Percentiles rank a stretch among this genome's conserved stretches.
These are phyloP conservation scores for Priceomyces castillae DNA, from an alignment of 805 yeast genomes.

Conservation along the genomic window DNA sequence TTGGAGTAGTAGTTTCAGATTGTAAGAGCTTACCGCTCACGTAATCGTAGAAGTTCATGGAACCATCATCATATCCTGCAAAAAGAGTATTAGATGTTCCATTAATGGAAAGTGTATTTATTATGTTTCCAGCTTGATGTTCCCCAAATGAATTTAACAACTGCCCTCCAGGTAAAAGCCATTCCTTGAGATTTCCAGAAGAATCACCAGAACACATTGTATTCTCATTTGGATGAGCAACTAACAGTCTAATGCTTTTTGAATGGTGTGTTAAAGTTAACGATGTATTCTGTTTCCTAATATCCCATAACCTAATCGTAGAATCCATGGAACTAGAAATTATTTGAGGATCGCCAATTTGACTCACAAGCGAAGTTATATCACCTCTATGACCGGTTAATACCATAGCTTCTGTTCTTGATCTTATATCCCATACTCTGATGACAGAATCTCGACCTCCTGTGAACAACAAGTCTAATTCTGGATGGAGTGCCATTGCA, in stretches of 20 bases:
- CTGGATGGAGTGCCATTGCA: conserved; percentile 82
- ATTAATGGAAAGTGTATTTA: conserved; percentile 69
- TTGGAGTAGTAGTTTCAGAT: conserved; percentile 46
- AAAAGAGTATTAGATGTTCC: conserved; percentile 60
- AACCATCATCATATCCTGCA: conserved; percentile 84
- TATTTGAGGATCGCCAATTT: conserved; percentile 80
- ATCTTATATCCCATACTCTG: conserved; percentile 91
- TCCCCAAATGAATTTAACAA: conserved; percentile 55
- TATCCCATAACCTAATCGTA: conserved; percentile 87
- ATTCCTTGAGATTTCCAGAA: conserved; percentile 70
- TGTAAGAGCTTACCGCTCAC: conserved; percentile 64
- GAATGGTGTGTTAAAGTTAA: conserved; percentile 81
- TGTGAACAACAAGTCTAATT: conserved; percentile 74
- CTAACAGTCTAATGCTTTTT: conserved; percentile 73
- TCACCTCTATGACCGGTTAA: conserved; percentile 80
- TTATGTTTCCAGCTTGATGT: conserved; percentile 44
- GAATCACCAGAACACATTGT: conserved; percentile 81
- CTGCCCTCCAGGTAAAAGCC: conserved; percentile 77
- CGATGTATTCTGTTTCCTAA: conserved; percentile 70
- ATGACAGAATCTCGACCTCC: conserved; percentile 89
- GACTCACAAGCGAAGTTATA: conserved; percentile 64
- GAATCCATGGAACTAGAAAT: conserved; percentile 81
- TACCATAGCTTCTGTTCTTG: conserved; percentile 70
- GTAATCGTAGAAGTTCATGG: conserved; percentile 76
- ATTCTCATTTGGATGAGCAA: conserved; percentile 63